Evolutionary conservation across 1,139 yeast species (phyloP).

Genomic region (Blastobotrys apis): DNA sequence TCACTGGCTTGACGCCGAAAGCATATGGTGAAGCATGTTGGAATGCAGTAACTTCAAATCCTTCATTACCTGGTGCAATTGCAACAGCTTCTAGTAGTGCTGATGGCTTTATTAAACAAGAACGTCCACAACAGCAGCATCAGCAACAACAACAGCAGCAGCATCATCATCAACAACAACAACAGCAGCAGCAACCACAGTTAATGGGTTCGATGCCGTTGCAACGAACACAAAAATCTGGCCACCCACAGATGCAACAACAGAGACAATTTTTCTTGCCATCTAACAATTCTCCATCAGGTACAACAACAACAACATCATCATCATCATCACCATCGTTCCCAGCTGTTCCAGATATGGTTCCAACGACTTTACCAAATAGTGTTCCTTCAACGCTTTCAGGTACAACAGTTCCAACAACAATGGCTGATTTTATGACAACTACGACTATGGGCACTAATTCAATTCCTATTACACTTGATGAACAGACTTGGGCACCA

Average conservation of each 20-base stretch:
- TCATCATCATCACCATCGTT: slow-evolving; percentile 1
- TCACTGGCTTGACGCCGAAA: slow-evolving; percentile 82
- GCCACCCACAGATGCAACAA: neutral
- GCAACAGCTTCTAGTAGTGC: slow-evolving; percentile 15
- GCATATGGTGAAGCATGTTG: slow-evolving; percentile 86
- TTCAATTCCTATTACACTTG: neutral
- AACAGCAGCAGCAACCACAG: too few species aligned
- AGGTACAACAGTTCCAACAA: neutral
- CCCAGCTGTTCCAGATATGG: neutral
- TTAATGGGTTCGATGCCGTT: too few species aligned
- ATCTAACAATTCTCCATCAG: neutral
- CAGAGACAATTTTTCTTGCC: slow-evolving; percentile 7
- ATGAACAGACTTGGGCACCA: slow-evolving; percentile 9
- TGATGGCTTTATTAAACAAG: too few species aligned
- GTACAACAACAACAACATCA: neutral
- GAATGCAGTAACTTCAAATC: slow-evolving; percentile 49
- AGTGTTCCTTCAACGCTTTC: neutral
- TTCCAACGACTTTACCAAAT: neutral
- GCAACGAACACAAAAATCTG: too few species aligned
- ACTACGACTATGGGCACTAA: neutral
- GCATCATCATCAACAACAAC: too few species aligned
- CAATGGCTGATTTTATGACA: neutral
- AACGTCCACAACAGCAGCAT: too few species aligned
- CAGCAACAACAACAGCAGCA: too few species aligned
- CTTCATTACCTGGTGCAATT: slow-evolving; percentile 19